Conservation (phyloP, 768 basidiomycete genomes). For the Infundibulicybe gibba region DNA sequence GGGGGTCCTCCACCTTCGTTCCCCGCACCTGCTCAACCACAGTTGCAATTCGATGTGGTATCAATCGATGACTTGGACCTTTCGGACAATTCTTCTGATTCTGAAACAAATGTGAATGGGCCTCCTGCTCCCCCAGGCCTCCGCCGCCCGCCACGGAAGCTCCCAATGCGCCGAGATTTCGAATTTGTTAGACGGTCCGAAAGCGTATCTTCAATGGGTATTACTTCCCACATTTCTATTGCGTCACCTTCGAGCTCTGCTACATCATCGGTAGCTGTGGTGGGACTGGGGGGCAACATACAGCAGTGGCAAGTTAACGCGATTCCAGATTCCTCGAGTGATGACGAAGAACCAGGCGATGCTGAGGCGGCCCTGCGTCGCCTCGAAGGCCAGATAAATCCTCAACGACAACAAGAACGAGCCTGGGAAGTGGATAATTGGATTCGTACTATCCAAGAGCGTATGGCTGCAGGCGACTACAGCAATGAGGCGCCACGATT, state of each 20-base stretch:
- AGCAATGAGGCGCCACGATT: slow-evolving; percentile 58
- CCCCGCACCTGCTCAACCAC: slow-evolving; percentile 32
- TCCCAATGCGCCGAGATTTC: slow-evolving; percentile 77
- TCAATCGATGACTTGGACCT: slow-evolving; percentile 78
- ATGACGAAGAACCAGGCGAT: slow-evolving; percentile 74
- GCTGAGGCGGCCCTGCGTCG: slow-evolving; percentile 78
- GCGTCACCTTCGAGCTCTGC: slow-evolving; percentile 43
- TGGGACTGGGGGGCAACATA: slow-evolving; percentile 44
- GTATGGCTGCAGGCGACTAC: slow-evolving; percentile 63
- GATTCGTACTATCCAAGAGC: slow-evolving; percentile 69
- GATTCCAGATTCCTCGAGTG: slow-evolving; percentile 68
- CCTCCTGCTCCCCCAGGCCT: slow-evolving; percentile 49
- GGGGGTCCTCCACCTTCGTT: slow-evolving; percentile 32
- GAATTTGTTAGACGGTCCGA: slow-evolving; percentile 75
- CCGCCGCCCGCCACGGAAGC: slow-evolving; percentile 48
- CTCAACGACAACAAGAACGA: slow-evolving; percentile 64
- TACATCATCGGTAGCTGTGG: slow-evolving; percentile 33
- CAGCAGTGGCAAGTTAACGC: slow-evolving; percentile 86
- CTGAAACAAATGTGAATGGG: slow-evolving; percentile 25
- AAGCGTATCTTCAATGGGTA: slow-evolving; percentile 78
- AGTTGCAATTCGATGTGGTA: slow-evolving; percentile 67
- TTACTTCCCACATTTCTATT: slow-evolving; percentile 59
- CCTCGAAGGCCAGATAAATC: slow-evolving; percentile 85
- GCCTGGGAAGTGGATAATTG: slow-evolving; percentile 78
- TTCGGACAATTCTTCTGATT: slow-evolving; percentile 71